Conservation (phyloP, 345 rosid genomes). For the Eutrema japonicum region DNA sequence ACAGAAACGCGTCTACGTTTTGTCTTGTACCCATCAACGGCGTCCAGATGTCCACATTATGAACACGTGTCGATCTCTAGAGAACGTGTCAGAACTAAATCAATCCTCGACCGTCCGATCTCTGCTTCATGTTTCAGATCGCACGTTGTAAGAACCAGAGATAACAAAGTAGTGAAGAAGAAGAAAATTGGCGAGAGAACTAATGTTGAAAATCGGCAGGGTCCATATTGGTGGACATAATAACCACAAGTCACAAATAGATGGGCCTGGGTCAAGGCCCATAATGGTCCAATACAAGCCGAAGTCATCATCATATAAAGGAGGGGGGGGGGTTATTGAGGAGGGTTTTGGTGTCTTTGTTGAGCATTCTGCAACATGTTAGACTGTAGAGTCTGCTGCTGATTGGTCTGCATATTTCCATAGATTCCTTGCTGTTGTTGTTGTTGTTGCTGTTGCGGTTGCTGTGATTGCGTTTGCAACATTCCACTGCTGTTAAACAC, state of each 20-base stretch:
- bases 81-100: not conserved
- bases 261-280: not conserved
- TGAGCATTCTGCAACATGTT: conserved; percentile 74
- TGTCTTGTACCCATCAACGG: conserved; percentile 37
- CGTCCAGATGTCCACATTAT: conserved; percentile 17
- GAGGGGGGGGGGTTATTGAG: conserved; percentile 55
- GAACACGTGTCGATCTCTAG: conserved; percentile 4
- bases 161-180: not conserved
- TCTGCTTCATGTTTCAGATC: conserved; percentile 3
- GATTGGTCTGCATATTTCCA: conserved; percentile 68
- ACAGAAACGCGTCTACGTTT: conserved; percentile 36
- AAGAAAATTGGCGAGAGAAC: not conserved
- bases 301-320: not conserved
- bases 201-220: not conserved
- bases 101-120: conserved; percentile 13
- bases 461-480: conserved; percentile 72
- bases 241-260: not conserved
- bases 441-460: conserved; percentile 65
- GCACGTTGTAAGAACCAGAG: conserved; percentile 11
- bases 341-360: conserved; percentile 84
- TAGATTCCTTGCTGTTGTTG: conserved; percentile 66
- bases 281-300: not conserved
- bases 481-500: conserved; percentile 81
- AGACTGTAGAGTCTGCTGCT: conserved; percentile 76
- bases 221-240: not conserved